Base-by-base conservation (phyloP, 352 stramenopile genomes). In the Globisporangium canariense region DNA sequence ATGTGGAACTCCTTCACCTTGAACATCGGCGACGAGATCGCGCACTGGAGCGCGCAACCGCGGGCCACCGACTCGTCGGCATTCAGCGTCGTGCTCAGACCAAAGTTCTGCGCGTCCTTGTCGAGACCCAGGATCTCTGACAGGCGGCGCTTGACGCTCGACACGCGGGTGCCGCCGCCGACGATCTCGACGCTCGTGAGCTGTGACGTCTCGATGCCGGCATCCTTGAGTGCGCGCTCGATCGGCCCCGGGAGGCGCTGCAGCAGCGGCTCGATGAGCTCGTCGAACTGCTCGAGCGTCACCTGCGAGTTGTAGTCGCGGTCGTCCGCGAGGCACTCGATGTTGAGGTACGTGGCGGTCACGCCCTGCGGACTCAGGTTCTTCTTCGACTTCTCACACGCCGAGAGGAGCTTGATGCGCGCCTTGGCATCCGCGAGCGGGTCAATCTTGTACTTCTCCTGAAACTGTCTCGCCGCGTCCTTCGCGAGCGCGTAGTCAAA, bases 321-420 rank as follows among this genome's bases (percentile, higher is more conserved):
- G 69, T 99, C 97, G 64, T 99, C 94, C 50, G 98, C 94, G n/a
- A 99, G 77, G 74, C 93, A 99, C 83, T 99, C 97, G 41, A 99
- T 85, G 74, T 98, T 98, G 58, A 99, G 93, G 60, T 94, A 83
- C 40, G 97, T 97, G 68, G 98, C 94, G 30, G 85, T 97, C 7
- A 99, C 97, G 47, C 97, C 98, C 67, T 97, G 83, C 0, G 98
- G 97, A 62, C 83, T 97, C 13, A 99, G 79, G 64, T 98, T 99
- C 84, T 99, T 99, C 85, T 99, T 99, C 45, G 96, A 89, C 83
- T 99, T 99, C 77, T 99, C 97, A n/a, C 96, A 98, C 4, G 96
- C 97, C 30, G 86, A 93, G 14, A 99, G 79, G 41, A 99, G 79
- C 85, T 99, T 99, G 60, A 99, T 86, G 71, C 96, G 85, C 43